Evolutionary conservation across 139 green algal species (phyloP), one percentile per base, ranked within the genome.

Genomic region (Choricystis sp.): DNA sequence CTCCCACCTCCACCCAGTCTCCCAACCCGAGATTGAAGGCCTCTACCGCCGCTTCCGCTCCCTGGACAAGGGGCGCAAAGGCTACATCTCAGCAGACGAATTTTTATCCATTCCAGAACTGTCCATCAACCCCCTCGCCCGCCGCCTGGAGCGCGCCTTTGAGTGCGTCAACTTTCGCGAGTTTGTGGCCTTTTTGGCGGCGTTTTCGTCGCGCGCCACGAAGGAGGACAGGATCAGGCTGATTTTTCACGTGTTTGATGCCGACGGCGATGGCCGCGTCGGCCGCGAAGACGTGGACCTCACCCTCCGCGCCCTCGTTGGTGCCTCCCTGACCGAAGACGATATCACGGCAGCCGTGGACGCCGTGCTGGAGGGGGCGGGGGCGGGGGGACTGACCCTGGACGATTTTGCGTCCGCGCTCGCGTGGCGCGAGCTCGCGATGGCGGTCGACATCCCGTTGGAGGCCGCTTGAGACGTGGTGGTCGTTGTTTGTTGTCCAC

Each of bases 41-140:
- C 67, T 97, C 24, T 97, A 96, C 70, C 80, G 83, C 56, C 76
- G 91, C 2, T 98, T 98, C 68, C 70, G 89, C 5, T 67, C 79
- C 0, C 72, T 98, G 25, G 91, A 98, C 69, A 69, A 85, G 3
- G 83, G 78, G 21, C 75, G 79, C 31, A 97, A 95, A 74, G 91
- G 90, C 24, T 97, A 90, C 76, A 87, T 97, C 30, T 86, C 80
- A 3, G 70, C 74, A 0, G 83, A 95, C 57, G 89, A 95, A 71
- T 78, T 97, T 2, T 65, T 94, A 65, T 70, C 63, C 67, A 96
- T 98, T 29, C 91, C 91, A 16, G 91, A 98, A 73, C 84, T 98
- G 2, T 88, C 81, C 64, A 95, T 98, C 74, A 96, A 96, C 74
- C 91, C 91, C 0, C 60, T 98, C 4, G 80, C 83, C 19, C 76